phyloP scores from a whole-genome alignment of 768 basidiomycete species.

The Gloeostereum incarnatum region DNA sequence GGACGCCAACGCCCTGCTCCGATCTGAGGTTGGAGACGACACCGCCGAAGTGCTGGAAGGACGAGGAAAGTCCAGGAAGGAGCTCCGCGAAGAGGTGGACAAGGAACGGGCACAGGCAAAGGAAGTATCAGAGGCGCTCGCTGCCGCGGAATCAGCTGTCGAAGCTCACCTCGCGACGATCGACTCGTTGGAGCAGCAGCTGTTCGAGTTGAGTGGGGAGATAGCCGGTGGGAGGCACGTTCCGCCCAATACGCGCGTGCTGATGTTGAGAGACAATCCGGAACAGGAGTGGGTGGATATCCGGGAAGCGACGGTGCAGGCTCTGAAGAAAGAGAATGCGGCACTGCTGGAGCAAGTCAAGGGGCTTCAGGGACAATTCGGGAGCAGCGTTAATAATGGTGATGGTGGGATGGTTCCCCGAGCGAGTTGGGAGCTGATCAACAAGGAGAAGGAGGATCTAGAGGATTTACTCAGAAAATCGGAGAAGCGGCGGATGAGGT shows the following conservation, averaged over 20 bases:
- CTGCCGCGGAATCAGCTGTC: too few species aligned
- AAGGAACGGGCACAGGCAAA: too few species aligned
- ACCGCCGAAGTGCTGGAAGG: too few species aligned
- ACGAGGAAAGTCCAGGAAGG: too few species aligned
- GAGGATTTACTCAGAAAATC: constrained; percentile 61
- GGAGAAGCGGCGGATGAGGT: constrained; percentile 68
- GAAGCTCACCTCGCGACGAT: constrained; percentile 40
- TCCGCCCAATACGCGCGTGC: constrained; percentile 59
- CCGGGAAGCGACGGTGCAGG: constrained; percentile 64
- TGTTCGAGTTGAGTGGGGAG: constrained; percentile 72
- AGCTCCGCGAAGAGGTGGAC: too few species aligned
- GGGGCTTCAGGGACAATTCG: constrained; percentile 44
- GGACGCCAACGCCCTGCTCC: too few species aligned
- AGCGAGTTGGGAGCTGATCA: constrained; percentile 69
- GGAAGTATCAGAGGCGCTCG: too few species aligned
- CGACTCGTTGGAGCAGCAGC: constrained; percentile 65
- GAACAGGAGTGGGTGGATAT: constrained; percentile 76
- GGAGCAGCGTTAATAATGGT: constrained; percentile 11
- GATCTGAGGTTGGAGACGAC: too few species aligned
- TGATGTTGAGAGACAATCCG: constrained; percentile 72
- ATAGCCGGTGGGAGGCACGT: constrained; percentile 70
- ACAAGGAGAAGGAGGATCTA: constrained; percentile 61
- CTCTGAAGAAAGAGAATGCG: constrained; percentile 75
- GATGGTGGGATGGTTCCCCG: constrained; percentile 48
- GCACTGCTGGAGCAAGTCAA: constrained; percentile 63